Conservation (phyloP, 352 stramenopile genomes). For the Globisporangium recalcitrans region DNA sequence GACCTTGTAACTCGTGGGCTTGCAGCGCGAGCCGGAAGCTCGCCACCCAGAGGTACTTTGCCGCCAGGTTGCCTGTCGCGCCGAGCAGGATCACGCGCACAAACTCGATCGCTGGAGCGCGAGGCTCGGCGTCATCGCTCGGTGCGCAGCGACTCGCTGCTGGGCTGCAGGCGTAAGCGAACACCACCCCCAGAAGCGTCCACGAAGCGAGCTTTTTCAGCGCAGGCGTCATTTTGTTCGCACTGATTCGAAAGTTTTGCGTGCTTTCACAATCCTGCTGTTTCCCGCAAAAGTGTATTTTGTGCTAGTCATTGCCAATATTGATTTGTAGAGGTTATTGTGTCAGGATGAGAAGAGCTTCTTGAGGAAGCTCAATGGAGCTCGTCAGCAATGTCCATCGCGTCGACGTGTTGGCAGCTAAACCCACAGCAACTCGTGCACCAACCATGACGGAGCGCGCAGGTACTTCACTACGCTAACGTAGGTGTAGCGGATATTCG, state of each 20-base stretch:
- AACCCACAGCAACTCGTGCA: too few relatives aligned
- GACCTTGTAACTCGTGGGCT: constrained; percentile 1
- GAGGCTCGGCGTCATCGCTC: not conserved
- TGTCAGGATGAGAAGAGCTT: too few relatives aligned
- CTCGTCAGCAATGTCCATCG: too few relatives aligned
- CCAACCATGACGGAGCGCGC: too few relatives aligned
- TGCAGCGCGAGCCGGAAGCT: constrained; percentile 54
- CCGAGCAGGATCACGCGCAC: constrained; percentile 54
- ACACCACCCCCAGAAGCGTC: not conserved
- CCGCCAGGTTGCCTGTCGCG: constrained; percentile 73
- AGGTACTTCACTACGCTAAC: too few relatives aligned
- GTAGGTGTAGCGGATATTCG: too few relatives aligned
- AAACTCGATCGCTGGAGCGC: constrained; percentile 10
- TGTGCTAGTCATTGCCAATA: not conserved
- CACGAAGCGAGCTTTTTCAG: not conserved
- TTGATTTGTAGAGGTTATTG: not conserved
- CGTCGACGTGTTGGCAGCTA: not conserved
- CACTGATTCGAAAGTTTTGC: not conserved
- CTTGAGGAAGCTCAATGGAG: too few relatives aligned
- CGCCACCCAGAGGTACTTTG: constrained; percentile 82
- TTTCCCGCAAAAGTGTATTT: too few relatives aligned
- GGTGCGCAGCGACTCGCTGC: not conserved
- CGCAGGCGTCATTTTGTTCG: not conserved
- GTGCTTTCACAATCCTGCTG: too few relatives aligned
- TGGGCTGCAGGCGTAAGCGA: not conserved